Evolutionary conservation across 495 filamentous ascomycete genomes (phyloP), one percentile per base, ranked within the genome.

Genomic region (Echria macrotheca): DNA sequence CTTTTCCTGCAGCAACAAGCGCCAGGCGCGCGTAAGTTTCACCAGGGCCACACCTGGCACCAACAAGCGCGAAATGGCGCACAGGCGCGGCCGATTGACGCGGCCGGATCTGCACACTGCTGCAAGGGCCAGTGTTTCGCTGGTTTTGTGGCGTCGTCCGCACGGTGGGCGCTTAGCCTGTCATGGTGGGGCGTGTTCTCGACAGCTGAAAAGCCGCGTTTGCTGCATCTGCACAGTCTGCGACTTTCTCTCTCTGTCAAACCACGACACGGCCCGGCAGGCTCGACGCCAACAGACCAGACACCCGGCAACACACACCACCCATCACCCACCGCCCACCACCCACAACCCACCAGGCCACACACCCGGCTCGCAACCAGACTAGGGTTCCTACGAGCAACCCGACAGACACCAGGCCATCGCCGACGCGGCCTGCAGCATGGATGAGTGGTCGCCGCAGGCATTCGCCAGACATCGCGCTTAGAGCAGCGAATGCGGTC

Each of bases 31-130:
- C 29, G 44, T 36, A 46, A 32, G 29, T 22, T 36, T 19, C 10
- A 5, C 24, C 14, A 11, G 38, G 38, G 7, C 18, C 3, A 9
- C 4, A 26, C 31, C 5, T 22, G 32, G 31, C 33, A n/a, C n/a
- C n/a, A 14, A 39, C 46, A 48, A 48, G 46, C 46, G 46, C 46
- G 36, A 35, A 12, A 6, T 8, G 38, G 17, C 19, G 18, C 35
- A 28, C 35, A 48, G 40, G 46, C 35, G 46, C 33, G 46, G 46
- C 33, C 46, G 33, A 39, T 31, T n/a, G n/a, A n/a, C n/a, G n/a
- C n/a, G n/a, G n/a, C n/a, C 44, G 25, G 10, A 9, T 28, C 24
- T 25, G 12, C 44, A n/a, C n/a, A n/a, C n/a, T n/a, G n/a, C 28
- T 31, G 28, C 28, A 31, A 31, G 28, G 28, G 28, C 12, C 28